These are phyloP conservation scores for Limnanthes douglasii DNA, from an alignment of 345 rosid species.

Conservation along the genomic window DNA sequence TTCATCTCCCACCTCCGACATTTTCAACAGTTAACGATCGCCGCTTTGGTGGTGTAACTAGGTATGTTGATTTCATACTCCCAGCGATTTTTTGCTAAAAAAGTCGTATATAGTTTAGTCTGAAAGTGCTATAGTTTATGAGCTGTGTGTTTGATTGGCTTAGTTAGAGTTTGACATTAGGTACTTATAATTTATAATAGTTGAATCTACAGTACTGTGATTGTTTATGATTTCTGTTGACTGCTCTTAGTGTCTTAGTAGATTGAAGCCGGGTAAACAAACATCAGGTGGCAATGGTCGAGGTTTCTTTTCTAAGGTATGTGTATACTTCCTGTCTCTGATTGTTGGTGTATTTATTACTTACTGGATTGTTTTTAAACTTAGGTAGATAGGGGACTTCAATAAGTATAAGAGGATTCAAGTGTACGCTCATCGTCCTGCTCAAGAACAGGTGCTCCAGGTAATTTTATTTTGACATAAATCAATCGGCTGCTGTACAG, in stretches of 20 bases:
- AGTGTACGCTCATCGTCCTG: conserved; percentile 30
- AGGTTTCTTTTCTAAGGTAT: conserved; percentile 33
- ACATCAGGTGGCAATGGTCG: conserved; percentile 12
- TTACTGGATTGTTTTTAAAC: conserved; percentile 9
- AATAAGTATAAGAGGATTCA: too few species aligned
- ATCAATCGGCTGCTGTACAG: neutral
- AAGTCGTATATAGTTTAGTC: neutral
- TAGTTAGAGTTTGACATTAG: neutral
- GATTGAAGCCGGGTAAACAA: conserved; percentile 33
- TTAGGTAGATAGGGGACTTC: conserved; percentile 22
- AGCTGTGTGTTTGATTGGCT: neutral
- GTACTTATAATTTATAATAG: neutral
- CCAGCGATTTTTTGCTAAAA: conserved; percentile 1
- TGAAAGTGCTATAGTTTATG: neutral
- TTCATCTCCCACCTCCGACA: neutral
- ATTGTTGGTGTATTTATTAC: neutral
- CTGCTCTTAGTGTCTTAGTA: conserved; percentile 9
- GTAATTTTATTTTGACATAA: conserved; percentile 20
- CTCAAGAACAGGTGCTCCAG: conserved; percentile 50
- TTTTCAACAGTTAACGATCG: conserved; percentile 6
- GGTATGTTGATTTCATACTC: conserved; percentile 8
- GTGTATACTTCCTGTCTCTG: conserved; percentile 3
- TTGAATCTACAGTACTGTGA: neutral
- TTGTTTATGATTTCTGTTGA: conserved; percentile 3
- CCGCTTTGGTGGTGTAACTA: conserved; percentile 10